Percentiles rank a stretch among this genome's conserved stretches.
phyloP scores from a whole-genome alignment of 305 asterid species.

The Fraxinus sp. region DNA sequence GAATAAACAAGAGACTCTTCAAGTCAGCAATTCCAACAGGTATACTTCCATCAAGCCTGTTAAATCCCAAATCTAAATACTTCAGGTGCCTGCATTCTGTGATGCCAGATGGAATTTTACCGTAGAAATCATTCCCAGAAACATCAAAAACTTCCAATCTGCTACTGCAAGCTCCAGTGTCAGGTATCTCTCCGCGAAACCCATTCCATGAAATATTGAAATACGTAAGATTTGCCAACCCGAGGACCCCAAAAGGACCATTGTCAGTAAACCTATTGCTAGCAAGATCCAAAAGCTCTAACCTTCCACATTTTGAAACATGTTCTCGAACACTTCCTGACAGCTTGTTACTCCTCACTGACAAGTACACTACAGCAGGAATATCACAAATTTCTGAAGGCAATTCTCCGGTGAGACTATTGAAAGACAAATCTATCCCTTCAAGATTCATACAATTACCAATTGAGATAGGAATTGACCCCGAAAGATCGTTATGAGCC shows the following conservation, averaged over 20 bases:
- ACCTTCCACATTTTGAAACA: conserved; percentile 48
- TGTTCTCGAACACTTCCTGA: conserved; percentile 60
- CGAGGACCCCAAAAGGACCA: conserved; percentile 59
- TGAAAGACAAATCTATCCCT: conserved; percentile 87
- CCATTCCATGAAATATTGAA: conserved; percentile 67
- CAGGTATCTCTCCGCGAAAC: conserved; percentile 56
- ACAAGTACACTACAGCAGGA: conserved; percentile 57
- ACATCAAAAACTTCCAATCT: conserved; percentile 60
- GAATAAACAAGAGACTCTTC: conserved; percentile 53
- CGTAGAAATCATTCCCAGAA: conserved; percentile 60
- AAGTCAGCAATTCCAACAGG: conserved; percentile 58
- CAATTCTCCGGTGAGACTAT: conserved; percentile 54
- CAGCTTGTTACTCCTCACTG: conserved; percentile 71
- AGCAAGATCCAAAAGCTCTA: conserved; percentile 84
- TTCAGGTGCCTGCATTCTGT: conserved; percentile 56
- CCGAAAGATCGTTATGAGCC: conserved; percentile 69
- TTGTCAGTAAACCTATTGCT: conserved; percentile 58
- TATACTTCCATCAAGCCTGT: conserved; percentile 64
- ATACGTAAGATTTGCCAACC: conserved; percentile 43
- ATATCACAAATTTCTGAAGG: conserved; percentile 61
- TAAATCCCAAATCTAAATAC: conserved; percentile 75
- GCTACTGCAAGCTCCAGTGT: conserved; percentile 43
- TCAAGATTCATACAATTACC: conserved; percentile 67
- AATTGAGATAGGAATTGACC: conserved; percentile 61
- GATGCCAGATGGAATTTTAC: conserved; percentile 60